Evolutionary conservation across 2,329 filamentous ascomycete genomes (phyloP).

Genomic region (Calonectria leucothoes): DNA sequence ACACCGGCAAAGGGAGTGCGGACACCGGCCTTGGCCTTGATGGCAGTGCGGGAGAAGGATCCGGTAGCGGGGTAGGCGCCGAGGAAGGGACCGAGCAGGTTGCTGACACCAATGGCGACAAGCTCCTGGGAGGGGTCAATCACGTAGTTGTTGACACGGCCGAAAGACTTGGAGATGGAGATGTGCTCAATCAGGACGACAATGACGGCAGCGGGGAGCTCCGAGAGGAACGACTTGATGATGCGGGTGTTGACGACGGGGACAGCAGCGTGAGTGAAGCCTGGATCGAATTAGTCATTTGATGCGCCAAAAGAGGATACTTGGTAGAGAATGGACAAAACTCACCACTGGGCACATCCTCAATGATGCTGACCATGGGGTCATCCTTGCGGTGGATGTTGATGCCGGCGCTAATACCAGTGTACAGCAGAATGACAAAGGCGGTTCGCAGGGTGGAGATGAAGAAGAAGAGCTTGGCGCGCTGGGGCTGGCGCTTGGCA

Average conservation of each 20-base stretch:
- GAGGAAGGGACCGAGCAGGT: constrained; percentile 81
- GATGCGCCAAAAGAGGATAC: no score
- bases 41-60: constrained; percentile 90
- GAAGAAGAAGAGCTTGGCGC: constrained; percentile 81
- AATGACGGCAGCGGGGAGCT: constrained; percentile 80
- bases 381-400: constrained; percentile 70
- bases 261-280: constrained; percentile 77
- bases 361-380: constrained; percentile 73
- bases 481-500: constrained; percentile 74
- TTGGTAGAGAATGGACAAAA: no score
- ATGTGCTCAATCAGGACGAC: constrained; percentile 86
- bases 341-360: constrained; percentile 77
- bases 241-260: constrained; percentile 71
- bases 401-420: constrained; percentile 78
- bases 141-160: constrained; percentile 82
- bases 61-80: constrained; percentile 89
- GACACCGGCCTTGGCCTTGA: constrained; percentile 94
- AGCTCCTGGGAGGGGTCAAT: constrained; percentile 85
- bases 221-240: constrained; percentile 70
- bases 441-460: constrained; percentile 80
- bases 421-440: constrained; percentile 85
- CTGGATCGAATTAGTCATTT: no score
- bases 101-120: constrained; percentile 80
- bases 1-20: constrained; percentile 88
- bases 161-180: constrained; percentile 85